Conservation (phyloP, 352 stramenopile genomes). For the Phytophthora europaea region DNA sequence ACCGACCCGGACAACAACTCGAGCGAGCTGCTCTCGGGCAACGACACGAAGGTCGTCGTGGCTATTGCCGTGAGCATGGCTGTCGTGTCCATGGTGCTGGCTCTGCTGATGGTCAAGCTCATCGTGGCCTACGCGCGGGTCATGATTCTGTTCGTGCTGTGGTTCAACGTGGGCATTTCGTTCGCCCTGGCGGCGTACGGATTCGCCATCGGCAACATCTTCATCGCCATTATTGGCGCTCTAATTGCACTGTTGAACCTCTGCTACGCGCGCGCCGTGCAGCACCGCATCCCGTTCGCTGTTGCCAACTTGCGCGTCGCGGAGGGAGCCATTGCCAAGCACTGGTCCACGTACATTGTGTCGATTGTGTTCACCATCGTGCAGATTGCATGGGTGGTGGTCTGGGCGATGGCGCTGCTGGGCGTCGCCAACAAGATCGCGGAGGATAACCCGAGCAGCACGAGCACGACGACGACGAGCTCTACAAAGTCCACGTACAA, state of each 20-base stretch:
- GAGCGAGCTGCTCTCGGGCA: slow-evolving; percentile 52
- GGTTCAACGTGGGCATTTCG: slow-evolving; percentile 86
- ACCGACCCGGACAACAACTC: slow-evolving; percentile 53
- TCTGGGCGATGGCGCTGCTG: slow-evolving; percentile 91
- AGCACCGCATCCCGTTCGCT: slow-evolving; percentile 95
- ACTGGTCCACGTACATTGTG: slow-evolving; percentile 89
- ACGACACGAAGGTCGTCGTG: slow-evolving; percentile 75
- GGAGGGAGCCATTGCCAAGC: slow-evolving; percentile 90
- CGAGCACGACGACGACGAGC: slow-evolving; percentile 25
- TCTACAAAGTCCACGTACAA: slow-evolving; percentile 47
- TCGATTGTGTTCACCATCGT: slow-evolving; percentile 91
- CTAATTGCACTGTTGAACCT: slow-evolving; percentile 78
- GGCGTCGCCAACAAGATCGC: slow-evolving; percentile 88
- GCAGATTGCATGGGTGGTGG: slow-evolving; percentile 91
- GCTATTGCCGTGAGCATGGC: slow-evolving; percentile 64
- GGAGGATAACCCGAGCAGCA: slow-evolving; percentile 53
- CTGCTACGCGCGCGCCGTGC: slow-evolving; percentile 89
- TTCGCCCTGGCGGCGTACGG: slow-evolving; percentile 76
- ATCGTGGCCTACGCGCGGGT: slow-evolving; percentile 80
- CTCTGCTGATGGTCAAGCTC: slow-evolving; percentile 80
- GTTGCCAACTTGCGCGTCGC: slow-evolving; percentile 93
- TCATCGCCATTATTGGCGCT: slow-evolving; percentile 69
- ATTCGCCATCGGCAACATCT: slow-evolving; percentile 74
- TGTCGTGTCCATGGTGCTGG: slow-evolving; percentile 66
- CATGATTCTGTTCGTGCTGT: slow-evolving; percentile 90